Conservation (phyloP, 306 rosid species). For the Ormosia emarginata region DNA sequence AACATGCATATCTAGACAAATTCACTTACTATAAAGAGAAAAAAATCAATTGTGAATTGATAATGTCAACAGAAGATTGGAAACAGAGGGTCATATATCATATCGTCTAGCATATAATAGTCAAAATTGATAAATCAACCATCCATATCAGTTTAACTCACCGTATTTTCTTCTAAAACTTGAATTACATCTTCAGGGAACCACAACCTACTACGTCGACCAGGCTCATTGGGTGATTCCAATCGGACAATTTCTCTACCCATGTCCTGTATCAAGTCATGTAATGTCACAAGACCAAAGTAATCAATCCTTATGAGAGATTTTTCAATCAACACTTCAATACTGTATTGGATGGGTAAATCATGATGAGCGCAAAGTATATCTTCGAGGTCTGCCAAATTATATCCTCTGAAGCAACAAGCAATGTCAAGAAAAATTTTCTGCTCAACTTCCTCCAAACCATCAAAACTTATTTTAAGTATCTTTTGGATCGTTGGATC, state of each 20-base stretch:
- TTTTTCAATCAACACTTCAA: neutral
- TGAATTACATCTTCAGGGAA: neutral
- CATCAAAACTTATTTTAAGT: neutral
- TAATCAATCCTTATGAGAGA: neutral
- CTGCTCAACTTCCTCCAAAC: neutral
- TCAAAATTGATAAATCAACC: too few relatives aligned
- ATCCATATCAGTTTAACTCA: neutral
- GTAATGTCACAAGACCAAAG: neutral
- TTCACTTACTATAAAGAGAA: too few relatives aligned
- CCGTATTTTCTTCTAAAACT: neutral
- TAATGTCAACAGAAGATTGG: too few relatives aligned
- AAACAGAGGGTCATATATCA: too few relatives aligned
- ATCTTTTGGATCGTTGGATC: neutral
- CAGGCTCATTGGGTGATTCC: neutral
- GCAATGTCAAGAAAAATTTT: neutral
- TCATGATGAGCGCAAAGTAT: neutral
- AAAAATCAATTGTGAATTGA: too few relatives aligned
- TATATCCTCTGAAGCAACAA: neutral
- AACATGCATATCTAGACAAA: too few relatives aligned
- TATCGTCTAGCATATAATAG: too few relatives aligned
- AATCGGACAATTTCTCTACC: neutral
- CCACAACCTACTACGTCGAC: neutral
- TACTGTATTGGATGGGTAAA: neutral
- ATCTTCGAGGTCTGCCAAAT: neutral
- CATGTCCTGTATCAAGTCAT: neutral